Evolutionary conservation across 225 moss, liverwort and hornwort species (phyloP).

Genomic region (Marchantia polymorpha): DNA sequence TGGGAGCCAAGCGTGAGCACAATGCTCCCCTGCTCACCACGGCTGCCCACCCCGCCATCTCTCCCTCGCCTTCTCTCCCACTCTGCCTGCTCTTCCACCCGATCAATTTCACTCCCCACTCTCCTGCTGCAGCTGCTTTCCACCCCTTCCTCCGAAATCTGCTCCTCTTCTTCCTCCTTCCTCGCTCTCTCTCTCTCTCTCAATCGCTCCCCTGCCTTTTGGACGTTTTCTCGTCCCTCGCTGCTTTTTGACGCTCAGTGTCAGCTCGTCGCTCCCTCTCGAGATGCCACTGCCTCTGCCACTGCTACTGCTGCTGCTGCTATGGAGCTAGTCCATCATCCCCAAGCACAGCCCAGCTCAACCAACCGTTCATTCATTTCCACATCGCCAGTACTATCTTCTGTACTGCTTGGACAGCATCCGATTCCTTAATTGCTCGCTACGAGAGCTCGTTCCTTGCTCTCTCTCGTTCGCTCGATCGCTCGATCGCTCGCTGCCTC

Average conservation of each 20-base stretch:
- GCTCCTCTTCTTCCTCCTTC: neutral
- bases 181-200: neutral
- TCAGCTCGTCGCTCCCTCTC: neutral
- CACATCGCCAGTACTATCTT: neutral
- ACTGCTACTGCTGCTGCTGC: neutral
- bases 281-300: too few relatives aligned
- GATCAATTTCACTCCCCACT: neutral
- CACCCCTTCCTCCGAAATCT: neutral
- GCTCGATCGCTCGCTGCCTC: too few relatives aligned
- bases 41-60: conserved; percentile 34
- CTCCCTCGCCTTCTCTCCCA: neutral
- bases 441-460: too few relatives aligned
- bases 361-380: neutral
- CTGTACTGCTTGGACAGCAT: neutral
- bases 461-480: too few relatives aligned
- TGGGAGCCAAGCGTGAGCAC: conserved; percentile 21
- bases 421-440: neutral
- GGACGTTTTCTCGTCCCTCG: too few relatives aligned
- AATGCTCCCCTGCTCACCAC: conserved; percentile 26
- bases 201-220: neutral
- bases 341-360: neutral
- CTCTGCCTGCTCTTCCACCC: neutral
- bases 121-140: conserved; percentile 1
- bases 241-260: neutral
- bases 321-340: neutral